Base-by-base conservation (phyloP, 1,284 basidiomycete species). In the Leucocoprinus gongylophorus region DNA sequence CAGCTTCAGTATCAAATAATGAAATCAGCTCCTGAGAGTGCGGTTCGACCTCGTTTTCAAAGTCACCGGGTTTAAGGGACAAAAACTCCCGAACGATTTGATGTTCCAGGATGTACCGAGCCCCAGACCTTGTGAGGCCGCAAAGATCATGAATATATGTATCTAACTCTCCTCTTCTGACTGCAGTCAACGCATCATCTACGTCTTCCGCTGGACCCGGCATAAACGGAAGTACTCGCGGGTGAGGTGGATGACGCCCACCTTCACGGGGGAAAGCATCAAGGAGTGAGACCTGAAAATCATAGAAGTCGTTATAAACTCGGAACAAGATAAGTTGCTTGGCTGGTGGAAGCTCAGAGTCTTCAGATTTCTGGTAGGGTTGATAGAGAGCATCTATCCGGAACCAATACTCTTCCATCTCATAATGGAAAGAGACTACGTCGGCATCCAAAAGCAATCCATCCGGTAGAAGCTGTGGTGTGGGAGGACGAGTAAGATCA, bases 331-430 rank as follows among this genome's bases (percentile, higher is more conserved):
- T 85, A 49, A 99, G 82, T 26, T 91, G 84, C 62, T 84, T 88
- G 12, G 88, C 83, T 3, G 77, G 78, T 37, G 81, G 85, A 39
- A 85, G 75, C 35, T 64, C 63, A 47, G 67, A 67, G 43, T 76
- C 74, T 21, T 75, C 79, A 2, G 78, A 65, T 5, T 74, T 70
- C 54, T 79, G 77, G 60, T 88, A 91, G 0, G 92, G 91, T 57
- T 93, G 85, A 69, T 87, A 98, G 43, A 85, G 71, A 42, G 90
- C 94, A 63, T 95, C 85, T 46, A 98, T 80, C 35, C 94, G 85
- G 80, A 98, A 99, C 94, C 95, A 98, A 69, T 94, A 98, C 62
- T 95, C 90, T 13, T 92, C 86, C 74, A 89, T 89, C 67, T 99
- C 97, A 64, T 83, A 88, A 70, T 99, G 97, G 75, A 97, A 98